Conservation (phyloP, 768 basidiomycete species). For the Lactarius sanguifluus region DNA sequence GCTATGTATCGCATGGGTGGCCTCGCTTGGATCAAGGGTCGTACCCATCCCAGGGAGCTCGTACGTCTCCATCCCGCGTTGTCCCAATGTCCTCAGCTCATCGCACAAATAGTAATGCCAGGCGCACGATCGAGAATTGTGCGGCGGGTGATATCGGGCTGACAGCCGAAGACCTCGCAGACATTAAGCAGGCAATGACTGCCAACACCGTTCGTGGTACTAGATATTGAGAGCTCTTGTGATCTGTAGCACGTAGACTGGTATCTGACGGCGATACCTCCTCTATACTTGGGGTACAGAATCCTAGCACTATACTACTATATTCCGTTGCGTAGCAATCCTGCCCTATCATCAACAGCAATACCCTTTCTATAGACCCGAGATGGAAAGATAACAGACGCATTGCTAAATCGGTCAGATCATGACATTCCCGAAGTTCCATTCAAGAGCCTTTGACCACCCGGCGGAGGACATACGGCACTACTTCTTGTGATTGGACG, state of each 20-base stretch:
- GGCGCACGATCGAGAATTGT: slow-evolving; percentile 47
- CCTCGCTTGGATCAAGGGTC: slow-evolving; percentile 38
- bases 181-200: slow-evolving; percentile 41
- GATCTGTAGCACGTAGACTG: slow-evolving; percentile 10
- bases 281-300: slow-evolving; percentile 1
- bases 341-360: not conserved
- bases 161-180: slow-evolving; percentile 39
- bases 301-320: not conserved
- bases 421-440: not conserved
- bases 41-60: slow-evolving; percentile 51
- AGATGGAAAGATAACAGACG: not conserved
- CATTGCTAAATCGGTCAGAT: slow-evolving; percentile 1
- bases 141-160: slow-evolving; percentile 41
- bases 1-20: slow-evolving; percentile 43
- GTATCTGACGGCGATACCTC: not conserved
- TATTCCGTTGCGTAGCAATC: not conserved
- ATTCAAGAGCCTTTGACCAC: slow-evolving; percentile 8
- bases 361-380: not conserved
- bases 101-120: slow-evolving; percentile 35
- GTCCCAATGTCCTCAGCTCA: not conserved
- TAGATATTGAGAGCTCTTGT: slow-evolving; percentile 21
- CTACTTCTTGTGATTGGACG: slow-evolving; percentile 50
- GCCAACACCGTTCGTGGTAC: slow-evolving; percentile 22
- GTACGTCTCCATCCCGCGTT: slow-evolving; percentile 30
- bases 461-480: slow-evolving; percentile 52